Evolutionary conservation across 768 basidiomycete genomes (phyloP).

Genomic region (Termitomyces sp.): DNA sequence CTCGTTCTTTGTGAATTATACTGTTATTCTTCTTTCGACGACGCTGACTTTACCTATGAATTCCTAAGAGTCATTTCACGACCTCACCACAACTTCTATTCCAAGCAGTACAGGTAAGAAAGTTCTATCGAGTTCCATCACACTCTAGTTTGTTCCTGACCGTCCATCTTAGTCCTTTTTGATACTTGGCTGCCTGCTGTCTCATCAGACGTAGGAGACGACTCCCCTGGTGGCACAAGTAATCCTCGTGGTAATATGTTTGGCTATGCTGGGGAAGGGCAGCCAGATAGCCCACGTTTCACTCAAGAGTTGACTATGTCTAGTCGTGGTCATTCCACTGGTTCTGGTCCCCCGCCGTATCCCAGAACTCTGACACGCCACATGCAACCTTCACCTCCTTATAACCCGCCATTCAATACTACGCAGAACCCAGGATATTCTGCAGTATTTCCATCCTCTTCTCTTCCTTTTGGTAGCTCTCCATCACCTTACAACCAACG

Average conservation of each 20-base stretch:
- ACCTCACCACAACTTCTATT: constrained; percentile 8
- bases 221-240: constrained; percentile 10
- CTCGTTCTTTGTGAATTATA: not conserved
- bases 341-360: constrained; percentile 14
- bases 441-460: constrained; percentile 18
- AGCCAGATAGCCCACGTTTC: constrained; percentile 18
- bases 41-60: constrained; percentile 8
- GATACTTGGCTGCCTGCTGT: constrained; percentile 18
- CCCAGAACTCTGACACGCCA: constrained; percentile 15
- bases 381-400: constrained; percentile 12
- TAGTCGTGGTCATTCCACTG: constrained; percentile 22
- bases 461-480: constrained; percentile 24
- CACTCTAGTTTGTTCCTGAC: constrained; percentile 11
- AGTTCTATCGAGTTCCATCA: constrained; percentile 20
- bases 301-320: constrained; percentile 21
- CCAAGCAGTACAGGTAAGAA: constrained; percentile 18
- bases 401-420: constrained; percentile 18
- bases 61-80: constrained; percentile 16
- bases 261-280: constrained; percentile 25
- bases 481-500: constrained; percentile 29
- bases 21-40: not conserved
- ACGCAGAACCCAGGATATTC: constrained; percentile 10
- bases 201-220: constrained; percentile 12
- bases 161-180: constrained; percentile 22
- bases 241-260: constrained; percentile 16